Percentiles rank a stretch among this genome's conserved stretches.
Conservation (phyloP, 2,329 filamentous ascomycete species). For the Penicillium verrucosum region DNA sequence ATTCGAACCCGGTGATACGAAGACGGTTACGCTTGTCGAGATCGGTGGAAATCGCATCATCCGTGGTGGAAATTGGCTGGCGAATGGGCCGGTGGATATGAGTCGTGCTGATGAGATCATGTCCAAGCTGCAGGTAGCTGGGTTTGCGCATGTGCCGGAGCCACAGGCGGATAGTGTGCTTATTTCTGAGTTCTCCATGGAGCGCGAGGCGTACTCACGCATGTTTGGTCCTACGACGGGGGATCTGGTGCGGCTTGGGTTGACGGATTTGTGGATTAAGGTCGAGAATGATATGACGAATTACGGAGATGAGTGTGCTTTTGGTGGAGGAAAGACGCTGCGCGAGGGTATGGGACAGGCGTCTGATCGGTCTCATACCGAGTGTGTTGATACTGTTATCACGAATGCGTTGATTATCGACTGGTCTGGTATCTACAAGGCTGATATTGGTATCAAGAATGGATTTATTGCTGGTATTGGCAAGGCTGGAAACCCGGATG, state of each 20-base stretch:
- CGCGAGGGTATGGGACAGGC: constrained; percentile 96
- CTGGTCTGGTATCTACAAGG: constrained; percentile 91
- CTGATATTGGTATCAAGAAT: constrained; percentile 89
- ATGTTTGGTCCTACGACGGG: constrained; percentile 95
- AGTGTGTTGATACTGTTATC: constrained; percentile 79
- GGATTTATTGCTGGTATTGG: constrained; percentile 85
- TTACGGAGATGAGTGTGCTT: constrained; percentile 92
- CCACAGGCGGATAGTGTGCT: constrained; percentile 55
- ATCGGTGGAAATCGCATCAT: constrained; percentile 80
- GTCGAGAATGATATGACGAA: constrained; percentile 81
- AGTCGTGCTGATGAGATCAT: constrained; percentile 64
- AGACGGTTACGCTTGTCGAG: constrained; percentile 84
- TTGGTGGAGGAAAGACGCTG: constrained; percentile 90
- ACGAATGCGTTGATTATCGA: constrained; percentile 89
- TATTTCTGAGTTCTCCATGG: constrained; percentile 66
- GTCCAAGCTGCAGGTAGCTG: constrained; percentile 62
- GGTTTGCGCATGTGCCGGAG: constrained; percentile 74
- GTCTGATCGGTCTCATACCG: constrained; percentile 66
- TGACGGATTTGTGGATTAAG: constrained; percentile 84
- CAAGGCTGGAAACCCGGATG: constrained; percentile 94
- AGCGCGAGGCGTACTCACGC: constrained; percentile 70
- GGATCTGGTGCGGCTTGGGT: constrained; percentile 75
- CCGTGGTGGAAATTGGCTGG: constrained; percentile 77
- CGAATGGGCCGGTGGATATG: constrained; percentile 67
- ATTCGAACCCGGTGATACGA: constrained; percentile 90